Percentiles rank a stretch among this genome's conserved stretches.
phyloP scores from a whole-genome alignment of 768 basidiomycete species.

The Trametes villosa region DNA sequence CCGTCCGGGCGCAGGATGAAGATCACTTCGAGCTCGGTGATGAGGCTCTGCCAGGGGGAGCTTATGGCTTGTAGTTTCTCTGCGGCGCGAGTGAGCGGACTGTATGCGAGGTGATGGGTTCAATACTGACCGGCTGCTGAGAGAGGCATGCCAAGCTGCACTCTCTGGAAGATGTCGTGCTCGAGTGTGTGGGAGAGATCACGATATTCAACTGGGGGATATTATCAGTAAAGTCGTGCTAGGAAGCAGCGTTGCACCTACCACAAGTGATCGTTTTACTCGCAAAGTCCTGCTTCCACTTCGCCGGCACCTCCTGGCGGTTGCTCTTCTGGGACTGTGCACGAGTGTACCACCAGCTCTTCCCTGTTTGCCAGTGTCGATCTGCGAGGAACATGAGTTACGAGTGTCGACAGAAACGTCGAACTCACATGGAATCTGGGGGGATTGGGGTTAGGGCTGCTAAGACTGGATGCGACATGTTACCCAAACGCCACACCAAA shows the following conservation, averaged over 20 bases:
- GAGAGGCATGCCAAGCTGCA: conserved; percentile 78
- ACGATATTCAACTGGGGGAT: conserved; percentile 65
- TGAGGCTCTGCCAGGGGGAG: conserved; percentile 72
- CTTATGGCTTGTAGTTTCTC: conserved; percentile 83
- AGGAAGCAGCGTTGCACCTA: conserved; percentile 36
- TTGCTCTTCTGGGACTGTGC: conserved; percentile 48
- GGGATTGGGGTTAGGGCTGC: background rate
- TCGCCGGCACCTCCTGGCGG: conserved; percentile 56
- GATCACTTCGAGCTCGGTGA: conserved; percentile 57
- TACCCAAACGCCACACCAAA: background rate
- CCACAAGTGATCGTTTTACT: conserved; percentile 70
- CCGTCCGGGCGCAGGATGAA: conserved; percentile 65
- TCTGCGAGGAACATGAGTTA: conserved; percentile 44
- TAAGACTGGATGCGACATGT: background rate
- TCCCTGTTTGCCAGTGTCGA: conserved; percentile 58
- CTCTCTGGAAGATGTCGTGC: conserved; percentile 82
- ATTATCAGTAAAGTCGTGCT: background rate
- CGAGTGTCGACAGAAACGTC: conserved; percentile 21
- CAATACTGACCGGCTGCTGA: conserved; percentile 69
- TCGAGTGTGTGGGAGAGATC: conserved; percentile 58
- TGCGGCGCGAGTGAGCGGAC: conserved; percentile 29
- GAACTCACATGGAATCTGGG: conserved; percentile 59
- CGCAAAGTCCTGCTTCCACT: conserved; percentile 54
- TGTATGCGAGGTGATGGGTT: background rate
- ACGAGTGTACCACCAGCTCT: conserved; percentile 64